Evolutionary conservation across 1,284 basidiomycete species (phyloP).

Genomic region (Ceratobasidium papillatum): DNA sequence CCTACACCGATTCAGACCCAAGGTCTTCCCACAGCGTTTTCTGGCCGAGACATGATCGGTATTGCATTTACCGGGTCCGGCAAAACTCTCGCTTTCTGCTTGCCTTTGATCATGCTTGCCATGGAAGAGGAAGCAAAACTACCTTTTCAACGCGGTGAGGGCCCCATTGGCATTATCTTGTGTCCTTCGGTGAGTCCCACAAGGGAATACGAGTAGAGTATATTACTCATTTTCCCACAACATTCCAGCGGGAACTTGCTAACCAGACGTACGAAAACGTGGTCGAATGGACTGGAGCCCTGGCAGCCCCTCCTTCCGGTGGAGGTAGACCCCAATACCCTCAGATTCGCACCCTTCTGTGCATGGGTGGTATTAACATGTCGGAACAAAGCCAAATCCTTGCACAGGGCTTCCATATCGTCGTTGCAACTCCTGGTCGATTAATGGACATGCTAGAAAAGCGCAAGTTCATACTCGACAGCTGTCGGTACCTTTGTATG

Average conservation of each 20-base stretch:
- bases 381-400: constrained; percentile 92
- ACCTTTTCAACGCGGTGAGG: constrained; percentile 91
- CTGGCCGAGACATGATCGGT: constrained; percentile 94
- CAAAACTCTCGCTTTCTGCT: constrained; percentile 89
- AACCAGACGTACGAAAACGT: constrained; percentile 97
- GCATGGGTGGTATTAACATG: constrained; percentile 99
- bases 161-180: constrained; percentile 92
- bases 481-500: constrained; percentile 95
- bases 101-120: constrained; percentile 94
- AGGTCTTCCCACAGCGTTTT: constrained; percentile 94
- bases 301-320: constrained; percentile 61
- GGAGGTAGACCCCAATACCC: constrained; percentile 73
- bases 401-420: constrained; percentile 91
- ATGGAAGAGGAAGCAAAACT: constrained; percentile 92
- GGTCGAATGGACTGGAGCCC: constrained; percentile 81
- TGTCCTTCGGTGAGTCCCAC: constrained; percentile 75
- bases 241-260: constrained; percentile 78
- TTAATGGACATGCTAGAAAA: constrained; percentile 98
- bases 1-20: constrained; percentile 98
- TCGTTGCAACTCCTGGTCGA: constrained; percentile 95
- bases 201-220: neutral
- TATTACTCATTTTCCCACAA: neutral
- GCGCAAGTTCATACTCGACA: constrained; percentile 88
- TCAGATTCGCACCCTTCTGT: constrained; percentile 85
- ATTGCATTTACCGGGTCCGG: constrained; percentile 95